phyloP scores from a whole-genome alignment of 371 early-diverging fungal genomes.

The Rhizopus stolonifer region DNA sequence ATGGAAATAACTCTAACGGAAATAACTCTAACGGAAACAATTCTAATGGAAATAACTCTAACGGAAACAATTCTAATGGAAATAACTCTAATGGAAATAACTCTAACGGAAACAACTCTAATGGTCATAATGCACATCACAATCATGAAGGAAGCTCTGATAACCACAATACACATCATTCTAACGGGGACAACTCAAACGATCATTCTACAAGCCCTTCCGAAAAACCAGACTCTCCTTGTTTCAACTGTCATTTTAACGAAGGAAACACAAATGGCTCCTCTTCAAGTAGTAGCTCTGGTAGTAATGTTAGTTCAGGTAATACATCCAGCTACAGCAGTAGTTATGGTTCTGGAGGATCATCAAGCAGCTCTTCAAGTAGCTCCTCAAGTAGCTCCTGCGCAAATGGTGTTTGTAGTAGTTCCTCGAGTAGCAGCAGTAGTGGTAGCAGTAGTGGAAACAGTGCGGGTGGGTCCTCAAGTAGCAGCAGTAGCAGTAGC shows the following conservation, averaged over 20 bases:
- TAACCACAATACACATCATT: too few species aligned
- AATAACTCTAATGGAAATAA: too few species aligned
- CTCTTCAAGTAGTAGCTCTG: background rate
- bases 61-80: too few species aligned
- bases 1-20: too few species aligned
- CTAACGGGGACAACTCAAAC: too few species aligned
- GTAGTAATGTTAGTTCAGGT: background rate
- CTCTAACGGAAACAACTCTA: too few species aligned
- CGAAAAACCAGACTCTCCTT: background rate
- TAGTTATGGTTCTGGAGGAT: background rate
- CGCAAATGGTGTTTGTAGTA: background rate
- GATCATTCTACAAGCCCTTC: background rate
- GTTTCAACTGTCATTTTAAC: too few species aligned
- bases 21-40: too few species aligned
- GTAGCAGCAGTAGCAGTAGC: background rate
- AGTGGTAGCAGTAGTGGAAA: background rate
- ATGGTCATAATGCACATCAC: too few species aligned
- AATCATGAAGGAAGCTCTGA: too few species aligned
- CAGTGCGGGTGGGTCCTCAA: background rate
- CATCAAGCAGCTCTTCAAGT: background rate
- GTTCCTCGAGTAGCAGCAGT: background rate
- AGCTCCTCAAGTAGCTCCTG: background rate
- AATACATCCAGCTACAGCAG: background rate
- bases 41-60: too few species aligned
- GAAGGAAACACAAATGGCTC: background rate